Percentiles rank a stretch among this genome's conserved stretches.
These are phyloP conservation scores for Cladosporium sp. DNA, from an alignment of 2,329 filamentous ascomycete genomes.

Conservation along the genomic window DNA sequence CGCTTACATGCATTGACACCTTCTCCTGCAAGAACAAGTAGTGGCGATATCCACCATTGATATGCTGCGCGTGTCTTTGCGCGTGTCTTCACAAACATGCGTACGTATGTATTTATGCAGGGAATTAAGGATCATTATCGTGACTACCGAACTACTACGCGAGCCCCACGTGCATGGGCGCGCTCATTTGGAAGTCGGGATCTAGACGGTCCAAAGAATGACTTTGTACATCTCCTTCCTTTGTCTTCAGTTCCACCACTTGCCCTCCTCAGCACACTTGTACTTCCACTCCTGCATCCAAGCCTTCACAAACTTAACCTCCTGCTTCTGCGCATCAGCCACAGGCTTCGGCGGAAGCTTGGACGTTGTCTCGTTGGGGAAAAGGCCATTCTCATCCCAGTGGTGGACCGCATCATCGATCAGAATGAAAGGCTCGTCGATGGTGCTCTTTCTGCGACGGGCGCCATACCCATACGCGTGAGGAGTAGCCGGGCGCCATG, in stretches of 20 bases:
- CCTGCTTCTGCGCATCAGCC: constrained; percentile 53
- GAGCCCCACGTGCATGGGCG: too few relatives aligned
- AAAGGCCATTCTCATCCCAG: constrained; percentile 40
- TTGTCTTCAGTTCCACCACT: constrained; percentile 5
- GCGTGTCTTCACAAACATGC: too few relatives aligned
- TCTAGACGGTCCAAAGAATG: too few relatives aligned
- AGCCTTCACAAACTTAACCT: constrained; percentile 58
- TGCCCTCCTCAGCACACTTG: constrained; percentile 9
- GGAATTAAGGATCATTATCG: too few relatives aligned
- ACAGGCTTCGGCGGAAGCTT: constrained; percentile 58
- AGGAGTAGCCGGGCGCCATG: constrained; percentile 71
- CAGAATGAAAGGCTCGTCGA: constrained; percentile 66
- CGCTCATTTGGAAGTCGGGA: not conserved
- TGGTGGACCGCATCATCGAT: constrained; percentile 75
- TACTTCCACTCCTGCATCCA: constrained; percentile 62
- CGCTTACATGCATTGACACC: too few relatives aligned
- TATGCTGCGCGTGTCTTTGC: too few relatives aligned
- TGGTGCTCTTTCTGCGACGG: constrained; percentile 51
- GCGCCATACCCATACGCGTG: constrained; percentile 54
- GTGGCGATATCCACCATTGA: too few relatives aligned
- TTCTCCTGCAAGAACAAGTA: too few relatives aligned
- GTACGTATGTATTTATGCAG: too few relatives aligned
- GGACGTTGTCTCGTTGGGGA: constrained; percentile 56
- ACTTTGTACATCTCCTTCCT: not conserved
- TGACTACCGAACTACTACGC: too few relatives aligned